A percentile compares a stretch with the other conserved stretches of the same genome.
These are phyloP conservation scores for Pseudopithomyces chartarum DNA, from an alignment of 2,329 filamentous ascomycete genomes.

Conservation along the genomic window DNA sequence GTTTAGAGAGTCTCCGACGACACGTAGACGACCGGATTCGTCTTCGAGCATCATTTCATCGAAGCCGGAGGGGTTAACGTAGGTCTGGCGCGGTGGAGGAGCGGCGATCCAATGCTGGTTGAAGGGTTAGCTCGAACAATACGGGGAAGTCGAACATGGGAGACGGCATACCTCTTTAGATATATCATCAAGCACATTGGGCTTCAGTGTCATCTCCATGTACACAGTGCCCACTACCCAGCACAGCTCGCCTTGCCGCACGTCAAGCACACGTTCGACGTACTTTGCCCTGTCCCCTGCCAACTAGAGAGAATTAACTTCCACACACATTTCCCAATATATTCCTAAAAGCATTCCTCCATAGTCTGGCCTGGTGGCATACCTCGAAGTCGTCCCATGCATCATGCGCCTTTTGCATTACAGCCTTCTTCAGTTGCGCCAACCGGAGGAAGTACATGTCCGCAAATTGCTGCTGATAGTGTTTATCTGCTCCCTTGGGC, in stretches of 20 bases:
- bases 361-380: slow-evolving; percentile 19
- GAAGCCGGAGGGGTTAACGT: slow-evolving; percentile 67
- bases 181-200: slow-evolving; percentile 93
- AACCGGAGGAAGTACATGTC: slow-evolving; percentile 97
- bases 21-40: slow-evolving; percentile 83
- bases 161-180: slow-evolving; percentile 73
- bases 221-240: slow-evolving; percentile 96
- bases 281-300: slow-evolving; percentile 74
- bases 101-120: slow-evolving; percentile 83
- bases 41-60: slow-evolving; percentile 88
- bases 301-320: slow-evolving; percentile 51
- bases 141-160: not conserved
- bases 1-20: slow-evolving; percentile 73
- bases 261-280: slow-evolving; percentile 90
- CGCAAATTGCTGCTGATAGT: slow-evolving; percentile 93
- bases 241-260: slow-evolving; percentile 91
- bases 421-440: slow-evolving; percentile 81
- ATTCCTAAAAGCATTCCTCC: not conserved
- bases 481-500: slow-evolving; percentile 63
- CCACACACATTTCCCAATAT: not conserved
- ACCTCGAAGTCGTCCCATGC: slow-evolving; percentile 77
- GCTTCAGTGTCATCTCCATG: slow-evolving; percentile 96
- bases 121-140: slow-evolving; percentile 11
- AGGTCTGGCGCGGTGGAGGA: slow-evolving; percentile 76
- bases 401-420: slow-evolving; percentile 73